A percentile compares a stretch with the other conserved stretches of the same genome.
Conservation (phyloP, 768 basidiomycete genomes). For the Naematelia aurantialba region DNA sequence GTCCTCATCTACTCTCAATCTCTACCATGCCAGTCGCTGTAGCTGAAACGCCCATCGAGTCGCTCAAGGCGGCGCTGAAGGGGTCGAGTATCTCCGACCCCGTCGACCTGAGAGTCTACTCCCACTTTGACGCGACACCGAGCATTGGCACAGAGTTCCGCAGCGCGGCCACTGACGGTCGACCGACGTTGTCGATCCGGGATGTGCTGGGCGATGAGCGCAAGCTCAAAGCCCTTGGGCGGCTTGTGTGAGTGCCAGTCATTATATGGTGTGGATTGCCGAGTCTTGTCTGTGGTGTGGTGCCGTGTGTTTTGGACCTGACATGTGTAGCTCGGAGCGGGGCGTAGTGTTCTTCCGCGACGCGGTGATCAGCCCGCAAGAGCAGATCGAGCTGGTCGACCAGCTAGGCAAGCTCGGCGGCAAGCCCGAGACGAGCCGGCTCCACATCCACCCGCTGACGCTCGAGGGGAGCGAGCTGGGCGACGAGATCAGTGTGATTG, state of each 20-base stretch:
- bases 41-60: slow-evolving; percentile 10
- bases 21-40: slow-evolving; percentile 18
- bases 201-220: slow-evolving; percentile 23
- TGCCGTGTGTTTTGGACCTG: too few species aligned
- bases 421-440: slow-evolving; percentile 54
- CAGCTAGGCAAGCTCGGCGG: slow-evolving; percentile 57
- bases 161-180: slow-evolving; percentile 19
- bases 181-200: slow-evolving; percentile 18
- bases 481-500: slow-evolving; percentile 59
- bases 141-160: slow-evolving; percentile 59
- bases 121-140: slow-evolving; percentile 52
- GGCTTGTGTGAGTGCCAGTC: slow-evolving; percentile 30
- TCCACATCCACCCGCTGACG: slow-evolving; percentile 62
- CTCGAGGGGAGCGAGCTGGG: slow-evolving; percentile 57
- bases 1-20: background rate
- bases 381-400: slow-evolving; percentile 58
- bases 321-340: slow-evolving; percentile 52
- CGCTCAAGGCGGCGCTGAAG: slow-evolving; percentile 18
- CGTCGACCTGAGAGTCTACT: slow-evolving; percentile 27
- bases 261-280: background rate
- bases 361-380: slow-evolving; percentile 53
- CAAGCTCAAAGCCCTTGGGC: slow-evolving; percentile 26
- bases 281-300: background rate
- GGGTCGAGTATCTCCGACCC: slow-evolving; percentile 3
- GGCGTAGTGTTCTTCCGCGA: slow-evolving; percentile 66